phyloP scores from a whole-genome alignment of 1,284 basidiomycete genomes.

The Pholiota adiposa region DNA sequence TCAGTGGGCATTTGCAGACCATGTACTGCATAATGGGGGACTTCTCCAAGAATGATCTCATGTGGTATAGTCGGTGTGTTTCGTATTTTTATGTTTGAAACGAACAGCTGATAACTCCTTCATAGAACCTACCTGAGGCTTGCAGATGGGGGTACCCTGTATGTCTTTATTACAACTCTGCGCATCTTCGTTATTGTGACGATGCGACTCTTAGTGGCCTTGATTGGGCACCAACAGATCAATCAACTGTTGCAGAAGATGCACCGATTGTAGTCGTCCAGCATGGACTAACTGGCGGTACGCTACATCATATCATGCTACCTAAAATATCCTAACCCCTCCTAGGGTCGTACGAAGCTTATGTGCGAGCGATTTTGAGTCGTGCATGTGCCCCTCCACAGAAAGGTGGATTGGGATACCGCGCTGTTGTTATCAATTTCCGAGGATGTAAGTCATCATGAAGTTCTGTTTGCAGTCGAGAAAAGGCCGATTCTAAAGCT shows the following conservation, averaged over 20 bases:
- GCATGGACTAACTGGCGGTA: conserved; percentile 89
- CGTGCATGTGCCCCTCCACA: conserved; percentile 71
- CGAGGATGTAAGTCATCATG: conserved; percentile 39
- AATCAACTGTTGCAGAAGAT: conserved; percentile 55
- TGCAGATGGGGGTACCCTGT: conserved; percentile 53
- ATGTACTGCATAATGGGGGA: conserved; percentile 69
- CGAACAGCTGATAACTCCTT: background rate
- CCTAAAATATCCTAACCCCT: background rate
- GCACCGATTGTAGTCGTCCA: conserved; percentile 84
- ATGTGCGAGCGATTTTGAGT: conserved; percentile 81
- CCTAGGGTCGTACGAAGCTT: conserved; percentile 85
- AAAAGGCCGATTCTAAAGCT: conserved; percentile 4
- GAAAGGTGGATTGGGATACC: conserved; percentile 84
- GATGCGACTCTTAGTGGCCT: conserved; percentile 54
- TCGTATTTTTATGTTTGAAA: background rate
- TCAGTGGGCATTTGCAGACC: conserved; percentile 75
- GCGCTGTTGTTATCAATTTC: conserved; percentile 88
- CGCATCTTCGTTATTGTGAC: background rate
- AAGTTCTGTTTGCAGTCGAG: background rate
- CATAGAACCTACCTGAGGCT: conserved; percentile 43
- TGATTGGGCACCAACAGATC: conserved; percentile 70
- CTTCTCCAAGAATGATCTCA: conserved; percentile 74
- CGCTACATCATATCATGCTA: conserved; percentile 11
- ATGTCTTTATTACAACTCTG: conserved; percentile 22
- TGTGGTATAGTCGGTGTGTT: conserved; percentile 71